Percentiles rank a stretch among this genome's conserved stretches.
Conservation (phyloP, 257 asterid species). For the Ocimum tenuiflorum region DNA sequence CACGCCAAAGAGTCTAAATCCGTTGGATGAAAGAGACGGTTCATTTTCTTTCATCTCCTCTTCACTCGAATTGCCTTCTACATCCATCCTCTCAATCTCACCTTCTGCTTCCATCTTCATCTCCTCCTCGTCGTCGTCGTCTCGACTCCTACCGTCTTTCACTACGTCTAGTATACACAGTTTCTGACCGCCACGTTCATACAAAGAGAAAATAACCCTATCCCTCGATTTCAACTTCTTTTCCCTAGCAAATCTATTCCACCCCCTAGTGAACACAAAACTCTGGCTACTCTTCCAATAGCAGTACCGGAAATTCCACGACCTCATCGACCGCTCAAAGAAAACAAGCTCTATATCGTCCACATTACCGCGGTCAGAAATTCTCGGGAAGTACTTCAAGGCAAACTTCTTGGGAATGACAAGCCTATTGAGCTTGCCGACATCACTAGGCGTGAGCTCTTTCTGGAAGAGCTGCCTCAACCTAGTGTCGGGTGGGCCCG, state of each 20-base stretch:
- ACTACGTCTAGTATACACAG: conserved; percentile 37
- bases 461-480: conserved; percentile 40
- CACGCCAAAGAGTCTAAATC: conserved; percentile 33
- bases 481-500: not conserved
- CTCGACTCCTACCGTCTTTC: conserved; percentile 7
- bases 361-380: conserved; percentile 3
- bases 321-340: conserved; percentile 34
- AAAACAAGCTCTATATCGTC: conserved; percentile 40
- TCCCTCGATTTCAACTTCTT: conserved; percentile 44
- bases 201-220: conserved; percentile 35
- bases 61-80: not conserved
- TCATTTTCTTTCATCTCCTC: not conserved
- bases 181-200: conserved; percentile 22
- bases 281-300: conserved; percentile 80
- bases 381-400: conserved; percentile 32
- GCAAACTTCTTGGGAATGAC: conserved; percentile 59
- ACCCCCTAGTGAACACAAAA: conserved; percentile 63
- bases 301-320: conserved; percentile 62
- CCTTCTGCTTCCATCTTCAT: not conserved
- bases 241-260: conserved; percentile 46
- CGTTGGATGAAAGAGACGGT: not conserved
- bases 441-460: conserved; percentile 58
- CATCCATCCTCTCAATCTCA: not conserved
- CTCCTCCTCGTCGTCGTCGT: not conserved
- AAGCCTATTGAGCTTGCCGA: conserved; percentile 36